Evolutionary conservation across 139 green algal species (phyloP).

Genomic region (Edaphochlamys debaryana): DNA sequence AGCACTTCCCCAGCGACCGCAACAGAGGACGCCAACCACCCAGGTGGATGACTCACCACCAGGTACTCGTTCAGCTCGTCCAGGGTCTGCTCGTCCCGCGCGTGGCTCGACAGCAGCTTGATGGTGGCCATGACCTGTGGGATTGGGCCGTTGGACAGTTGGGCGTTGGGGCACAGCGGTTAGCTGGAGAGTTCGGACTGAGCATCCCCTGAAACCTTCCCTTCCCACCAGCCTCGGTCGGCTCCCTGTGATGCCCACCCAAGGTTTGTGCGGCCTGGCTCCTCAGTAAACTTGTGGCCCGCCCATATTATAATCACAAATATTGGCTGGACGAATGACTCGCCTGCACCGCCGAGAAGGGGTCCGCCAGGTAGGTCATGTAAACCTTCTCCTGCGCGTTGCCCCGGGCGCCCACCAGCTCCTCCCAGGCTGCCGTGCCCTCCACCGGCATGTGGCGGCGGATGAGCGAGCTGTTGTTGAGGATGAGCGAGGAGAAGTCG

Average conservation of each 20-base stretch:
- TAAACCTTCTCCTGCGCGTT: slow-evolving; percentile 29
- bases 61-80: slow-evolving; percentile 34
- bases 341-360: slow-evolving; percentile 6
- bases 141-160: neutral
- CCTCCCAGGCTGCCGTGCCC: neutral
- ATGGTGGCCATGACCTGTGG: slow-evolving; percentile 37
- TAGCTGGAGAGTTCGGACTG: too few species aligned
- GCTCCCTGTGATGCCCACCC: too few species aligned
- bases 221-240: too few species aligned
- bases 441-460: slow-evolving; percentile 16
- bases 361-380: slow-evolving; percentile 39
- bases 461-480: slow-evolving; percentile 42
- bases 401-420: neutral
- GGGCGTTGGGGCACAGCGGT: too few species aligned
- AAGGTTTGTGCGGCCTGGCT: too few species aligned
- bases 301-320: too few species aligned
- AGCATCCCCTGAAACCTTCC: too few species aligned
- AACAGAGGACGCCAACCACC: too few species aligned
- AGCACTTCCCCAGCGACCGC: too few species aligned
- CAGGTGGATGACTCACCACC: slow-evolving; percentile 10
- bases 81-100: slow-evolving; percentile 38
- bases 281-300: too few species aligned
- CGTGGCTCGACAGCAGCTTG: slow-evolving; percentile 42
- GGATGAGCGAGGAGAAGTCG: slow-evolving; percentile 44
- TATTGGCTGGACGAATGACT: too few species aligned